Percentiles rank a stretch among this genome's conserved stretches.
Evolutionary conservation across 768 basidiomycete genomes (phyloP).

Genomic region (Agaricus sinodeliciosus): DNA sequence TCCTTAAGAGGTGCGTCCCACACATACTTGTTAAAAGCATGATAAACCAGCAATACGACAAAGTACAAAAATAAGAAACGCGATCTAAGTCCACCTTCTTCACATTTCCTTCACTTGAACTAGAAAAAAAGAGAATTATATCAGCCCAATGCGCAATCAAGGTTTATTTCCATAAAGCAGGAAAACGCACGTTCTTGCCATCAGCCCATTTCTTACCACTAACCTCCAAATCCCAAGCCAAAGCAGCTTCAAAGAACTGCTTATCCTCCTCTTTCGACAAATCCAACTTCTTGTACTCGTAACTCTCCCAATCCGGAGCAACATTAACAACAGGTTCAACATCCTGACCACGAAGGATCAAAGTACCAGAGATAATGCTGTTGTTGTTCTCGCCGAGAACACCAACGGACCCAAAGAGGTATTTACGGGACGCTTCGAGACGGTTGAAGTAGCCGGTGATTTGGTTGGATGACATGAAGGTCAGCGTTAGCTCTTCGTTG

Average conservation of each 20-base stretch:
- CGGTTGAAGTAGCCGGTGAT: constrained; percentile 97
- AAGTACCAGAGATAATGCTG: constrained; percentile 72
- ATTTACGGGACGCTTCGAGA: constrained; percentile 94
- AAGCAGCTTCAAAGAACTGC: constrained; percentile 85
- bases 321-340: constrained; percentile 62
- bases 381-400: constrained; percentile 80
- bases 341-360: constrained; percentile 82
- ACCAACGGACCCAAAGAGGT: constrained; percentile 89
- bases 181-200: constrained; percentile 73
- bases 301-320: constrained; percentile 92
- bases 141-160: background rate
- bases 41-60: constrained; percentile 1
- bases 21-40: background rate
- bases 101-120: background rate
- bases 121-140: background rate
- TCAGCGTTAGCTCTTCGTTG: constrained; percentile 85
- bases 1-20: too few species aligned
- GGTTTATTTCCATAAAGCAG: background rate
- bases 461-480: constrained; percentile 94
- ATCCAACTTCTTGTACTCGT: constrained; percentile 74
- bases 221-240: constrained; percentile 90
- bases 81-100: background rate
- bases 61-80: background rate
- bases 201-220: constrained; percentile 89
- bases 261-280: constrained; percentile 69